phyloP scores from a whole-genome alignment of 2,329 filamentous ascomycete genomes.

The Endocalyx cinctus region DNA sequence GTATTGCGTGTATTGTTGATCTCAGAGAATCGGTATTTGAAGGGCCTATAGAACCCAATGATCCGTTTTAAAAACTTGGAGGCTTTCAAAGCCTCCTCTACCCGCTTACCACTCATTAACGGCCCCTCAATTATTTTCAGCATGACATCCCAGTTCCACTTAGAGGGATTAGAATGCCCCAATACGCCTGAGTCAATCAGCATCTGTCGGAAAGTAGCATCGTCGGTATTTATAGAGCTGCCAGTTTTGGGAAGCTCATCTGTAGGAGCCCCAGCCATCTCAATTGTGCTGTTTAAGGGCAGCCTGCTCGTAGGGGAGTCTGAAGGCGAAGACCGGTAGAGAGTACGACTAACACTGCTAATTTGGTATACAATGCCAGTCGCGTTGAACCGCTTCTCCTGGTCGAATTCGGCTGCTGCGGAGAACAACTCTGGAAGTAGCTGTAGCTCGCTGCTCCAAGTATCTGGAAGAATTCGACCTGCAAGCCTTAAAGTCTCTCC shows the following conservation, averaged over 20 bases:
- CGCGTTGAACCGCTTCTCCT: slow-evolving; percentile 71
- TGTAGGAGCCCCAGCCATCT: slow-evolving; percentile 43
- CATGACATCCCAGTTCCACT: slow-evolving; percentile 98
- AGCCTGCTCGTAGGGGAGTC: slow-evolving; percentile 33
- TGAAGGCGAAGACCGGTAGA: slow-evolving; percentile 71
- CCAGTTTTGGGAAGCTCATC: slow-evolving; percentile 54
- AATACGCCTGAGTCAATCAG: slow-evolving; percentile 78
- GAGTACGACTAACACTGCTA: slow-evolving; percentile 89
- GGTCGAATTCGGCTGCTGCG: slow-evolving; percentile 66
- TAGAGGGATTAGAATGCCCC: slow-evolving; percentile 82
- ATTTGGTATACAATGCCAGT: slow-evolving; percentile 95
- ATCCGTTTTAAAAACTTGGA: slow-evolving; percentile 96
- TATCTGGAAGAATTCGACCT: slow-evolving; percentile 75
- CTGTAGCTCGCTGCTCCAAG: slow-evolving; percentile 80
- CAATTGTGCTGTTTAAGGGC: slow-evolving; percentile 40
- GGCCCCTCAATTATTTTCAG: slow-evolving; percentile 89
- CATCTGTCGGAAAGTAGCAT: slow-evolving; percentile 60
- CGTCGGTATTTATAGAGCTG: slow-evolving; percentile 49
- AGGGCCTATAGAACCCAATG: slow-evolving; percentile 91
- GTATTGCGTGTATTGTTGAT: slow-evolving; percentile 87
- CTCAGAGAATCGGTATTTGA: slow-evolving; percentile 93
- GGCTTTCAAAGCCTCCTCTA: slow-evolving; percentile 90
- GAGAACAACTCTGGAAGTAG: slow-evolving; percentile 81
- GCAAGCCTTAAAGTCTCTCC: slow-evolving; percentile 89
- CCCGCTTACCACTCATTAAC: slow-evolving; percentile 79